These are phyloP conservation scores for Magnaporthiopsis poae DNA, from an alignment of 2,329 filamentous ascomycete species.

Conservation along the genomic window DNA sequence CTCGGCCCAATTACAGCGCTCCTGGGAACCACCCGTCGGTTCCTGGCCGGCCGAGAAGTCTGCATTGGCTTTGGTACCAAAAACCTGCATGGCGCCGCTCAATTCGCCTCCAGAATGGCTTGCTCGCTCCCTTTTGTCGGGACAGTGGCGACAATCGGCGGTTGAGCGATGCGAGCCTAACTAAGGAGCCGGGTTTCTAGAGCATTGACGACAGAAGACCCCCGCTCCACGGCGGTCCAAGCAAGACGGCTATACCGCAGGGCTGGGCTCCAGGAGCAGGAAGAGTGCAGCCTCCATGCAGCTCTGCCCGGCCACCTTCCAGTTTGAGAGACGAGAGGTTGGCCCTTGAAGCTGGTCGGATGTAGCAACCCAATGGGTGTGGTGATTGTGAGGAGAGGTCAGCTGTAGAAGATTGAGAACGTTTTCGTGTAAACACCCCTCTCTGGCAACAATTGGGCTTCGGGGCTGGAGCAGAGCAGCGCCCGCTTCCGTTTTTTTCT, in stretches of 20 bases:
- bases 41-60: not conserved
- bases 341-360: not conserved
- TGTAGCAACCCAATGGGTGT: not conserved
- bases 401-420: not conserved
- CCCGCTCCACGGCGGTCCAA: too few species aligned
- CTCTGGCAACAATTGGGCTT: too few species aligned
- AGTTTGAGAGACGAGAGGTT: not conserved
- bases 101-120: not conserved
- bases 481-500: not conserved
- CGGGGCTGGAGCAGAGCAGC: too few species aligned
- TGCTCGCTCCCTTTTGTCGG: not conserved
- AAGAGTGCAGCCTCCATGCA: not conserved
- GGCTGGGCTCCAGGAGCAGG: not conserved
- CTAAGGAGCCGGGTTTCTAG: not conserved
- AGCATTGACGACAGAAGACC: not conserved
- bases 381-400: not conserved
- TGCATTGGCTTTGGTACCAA: not conserved
- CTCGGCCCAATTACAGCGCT: not conserved
- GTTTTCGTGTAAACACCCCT: too few species aligned
- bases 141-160: not conserved
- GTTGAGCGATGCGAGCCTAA: not conserved
- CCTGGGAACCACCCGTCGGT: not conserved
- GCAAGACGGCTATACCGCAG: too few species aligned
- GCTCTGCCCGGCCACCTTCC: not conserved
- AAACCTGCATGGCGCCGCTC: not conserved